A percentile compares a stretch with the other conserved stretches of the same genome.
Evolutionary conservation across 352 stramenopile species (phyloP).

Genomic region (Phytopythium helicoides): DNA sequence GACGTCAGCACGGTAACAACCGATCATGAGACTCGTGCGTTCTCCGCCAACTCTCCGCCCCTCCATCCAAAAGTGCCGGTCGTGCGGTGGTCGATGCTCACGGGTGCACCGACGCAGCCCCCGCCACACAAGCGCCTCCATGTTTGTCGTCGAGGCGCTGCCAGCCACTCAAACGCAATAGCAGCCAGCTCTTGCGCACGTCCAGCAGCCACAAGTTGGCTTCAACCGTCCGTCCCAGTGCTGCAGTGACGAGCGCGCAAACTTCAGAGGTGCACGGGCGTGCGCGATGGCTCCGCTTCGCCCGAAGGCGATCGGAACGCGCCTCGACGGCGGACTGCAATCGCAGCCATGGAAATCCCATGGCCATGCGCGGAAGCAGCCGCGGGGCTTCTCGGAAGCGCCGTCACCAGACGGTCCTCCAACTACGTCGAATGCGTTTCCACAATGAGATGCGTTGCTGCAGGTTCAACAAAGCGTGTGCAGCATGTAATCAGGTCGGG

Average conservation of each 20-base stretch:
- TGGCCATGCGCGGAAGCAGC: neutral
- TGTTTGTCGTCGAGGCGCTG: too few relatives aligned
- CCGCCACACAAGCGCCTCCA: too few relatives aligned
- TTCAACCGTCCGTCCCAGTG: neutral
- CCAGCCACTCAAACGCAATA: too few relatives aligned
- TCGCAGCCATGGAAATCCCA: neutral
- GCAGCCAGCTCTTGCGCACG: too few relatives aligned
- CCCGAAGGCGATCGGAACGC: neutral
- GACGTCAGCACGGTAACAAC: neutral
- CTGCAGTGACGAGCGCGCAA: neutral
- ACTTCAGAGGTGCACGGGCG: slow-evolving; percentile 1
- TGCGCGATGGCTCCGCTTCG: too few relatives aligned
- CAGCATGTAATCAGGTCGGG: neutral
- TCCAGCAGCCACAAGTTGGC: neutral
- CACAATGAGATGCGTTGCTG: slow-evolving; percentile 1
- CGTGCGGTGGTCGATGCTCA: too few relatives aligned
- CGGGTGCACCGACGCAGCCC: too few relatives aligned
- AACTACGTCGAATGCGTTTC: slow-evolving; percentile 2
- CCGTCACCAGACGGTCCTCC: neutral
- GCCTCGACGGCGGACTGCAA: neutral
- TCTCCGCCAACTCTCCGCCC: too few relatives aligned
- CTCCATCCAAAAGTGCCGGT: too few relatives aligned
- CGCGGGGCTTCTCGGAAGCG: neutral
- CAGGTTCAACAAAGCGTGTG: slow-evolving; percentile 1
- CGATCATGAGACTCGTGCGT: too few relatives aligned